These are phyloP conservation scores for Macrolepiota albuminosa DNA, from an alignment of 768 basidiomycete genomes.

Conservation along the genomic window DNA sequence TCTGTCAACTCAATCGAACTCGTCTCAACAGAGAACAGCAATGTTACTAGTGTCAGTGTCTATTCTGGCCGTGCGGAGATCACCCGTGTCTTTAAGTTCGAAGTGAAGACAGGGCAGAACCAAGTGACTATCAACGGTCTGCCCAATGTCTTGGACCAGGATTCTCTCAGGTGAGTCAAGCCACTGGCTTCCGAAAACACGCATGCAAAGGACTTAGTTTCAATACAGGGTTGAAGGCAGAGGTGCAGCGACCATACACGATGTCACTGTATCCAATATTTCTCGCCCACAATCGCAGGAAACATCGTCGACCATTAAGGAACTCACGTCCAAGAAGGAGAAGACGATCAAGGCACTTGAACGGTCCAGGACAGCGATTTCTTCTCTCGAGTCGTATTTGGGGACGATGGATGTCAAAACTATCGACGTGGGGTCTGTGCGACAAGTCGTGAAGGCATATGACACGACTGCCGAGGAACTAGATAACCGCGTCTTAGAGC, in stretches of 20 bases:
- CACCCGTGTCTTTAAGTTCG: slow-evolving; percentile 26
- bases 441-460: slow-evolving; percentile 15
- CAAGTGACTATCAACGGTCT: slow-evolving; percentile 27
- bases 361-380: slow-evolving; percentile 19
- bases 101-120: slow-evolving; percentile 28
- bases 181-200: neutral
- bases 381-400: slow-evolving; percentile 23
- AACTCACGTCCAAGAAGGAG: slow-evolving; percentile 15
- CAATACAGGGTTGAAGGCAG: slow-evolving; percentile 27
- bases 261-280: slow-evolving; percentile 24
- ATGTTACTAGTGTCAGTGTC: slow-evolving; percentile 28
- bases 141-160: slow-evolving; percentile 24
- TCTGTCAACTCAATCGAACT: slow-evolving; percentile 18
- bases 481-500: slow-evolving; percentile 19
- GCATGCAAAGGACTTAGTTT: neutral
- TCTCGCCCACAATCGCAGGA: neutral
- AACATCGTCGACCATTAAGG: slow-evolving; percentile 14
- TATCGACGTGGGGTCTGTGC: slow-evolving; percentile 16
- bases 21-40: slow-evolving; percentile 22
- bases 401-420: slow-evolving; percentile 21
- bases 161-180: slow-evolving; percentile 26
- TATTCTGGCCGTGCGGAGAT: slow-evolving; percentile 33
- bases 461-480: slow-evolving; percentile 21
- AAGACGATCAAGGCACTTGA: slow-evolving; percentile 17
- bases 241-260: slow-evolving; percentile 30